A percentile compares a stretch with the other conserved stretches of the same genome.
phyloP scores from a whole-genome alignment of 352 stramenopile species.

The Detonula confervacea region DNA sequence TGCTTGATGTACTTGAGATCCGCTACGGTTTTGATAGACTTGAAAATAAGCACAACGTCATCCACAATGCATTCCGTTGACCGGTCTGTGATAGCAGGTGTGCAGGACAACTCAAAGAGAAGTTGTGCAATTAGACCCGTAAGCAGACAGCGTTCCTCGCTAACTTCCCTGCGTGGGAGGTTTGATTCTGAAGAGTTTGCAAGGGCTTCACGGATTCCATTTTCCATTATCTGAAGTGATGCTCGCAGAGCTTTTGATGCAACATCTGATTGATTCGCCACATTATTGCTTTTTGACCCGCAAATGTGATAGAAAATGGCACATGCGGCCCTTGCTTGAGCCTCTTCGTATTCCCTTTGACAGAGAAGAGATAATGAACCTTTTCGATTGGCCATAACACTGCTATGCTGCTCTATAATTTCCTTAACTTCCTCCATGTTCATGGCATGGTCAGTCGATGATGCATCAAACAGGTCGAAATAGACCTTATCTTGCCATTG shows the following conservation, averaged over 20 bases:
- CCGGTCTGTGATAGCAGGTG: neutral
- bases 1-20: constrained; percentile 49
- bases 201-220: constrained; percentile 66
- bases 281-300: constrained; percentile 14
- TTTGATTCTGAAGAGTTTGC: constrained; percentile 7
- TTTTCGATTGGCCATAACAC: constrained; percentile 15
- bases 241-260: constrained; percentile 46
- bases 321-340: constrained; percentile 55
- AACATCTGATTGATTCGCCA: constrained; percentile 11
- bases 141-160: constrained; percentile 41
- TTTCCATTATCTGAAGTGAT: constrained; percentile 75
- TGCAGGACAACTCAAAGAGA: constrained; percentile 49
- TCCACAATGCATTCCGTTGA: constrained; percentile 26
- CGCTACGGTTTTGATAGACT: constrained; percentile 47
- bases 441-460: constrained; percentile 17
- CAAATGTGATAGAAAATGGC: constrained; percentile 67
- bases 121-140: constrained; percentile 42
- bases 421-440: constrained; percentile 19
- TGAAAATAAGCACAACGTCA: constrained; percentile 60
- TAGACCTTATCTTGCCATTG: constrained; percentile 61
- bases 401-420: constrained; percentile 43
- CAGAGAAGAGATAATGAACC: constrained; percentile 74
- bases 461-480: constrained; percentile 48
- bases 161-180: constrained; percentile 30
- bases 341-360: constrained; percentile 51